Evolutionary conservation across 1,139 yeast species (phyloP).

Genomic region (Eremothecium cymbalariae): DNA sequence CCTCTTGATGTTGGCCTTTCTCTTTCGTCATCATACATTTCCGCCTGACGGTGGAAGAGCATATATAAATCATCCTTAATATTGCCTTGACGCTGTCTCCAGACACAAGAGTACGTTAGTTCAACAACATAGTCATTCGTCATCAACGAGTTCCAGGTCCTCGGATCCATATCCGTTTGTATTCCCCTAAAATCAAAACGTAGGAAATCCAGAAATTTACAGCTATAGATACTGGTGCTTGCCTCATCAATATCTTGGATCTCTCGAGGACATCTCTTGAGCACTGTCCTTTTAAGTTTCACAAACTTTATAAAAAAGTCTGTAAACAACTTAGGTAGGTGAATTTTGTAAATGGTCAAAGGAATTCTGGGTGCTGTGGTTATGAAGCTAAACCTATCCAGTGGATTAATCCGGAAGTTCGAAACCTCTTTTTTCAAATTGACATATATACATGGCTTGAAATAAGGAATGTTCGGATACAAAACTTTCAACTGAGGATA

Average conservation of each 20-base stretch:
- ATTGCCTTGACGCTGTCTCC: slow-evolving; percentile 22
- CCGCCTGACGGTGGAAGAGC: slow-evolving; percentile 11
- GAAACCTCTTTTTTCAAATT: slow-evolving; percentile 18
- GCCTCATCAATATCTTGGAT: slow-evolving; percentile 9
- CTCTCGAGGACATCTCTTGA: slow-evolving; percentile 5
- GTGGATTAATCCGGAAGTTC: slow-evolving; percentile 25
- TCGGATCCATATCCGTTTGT: slow-evolving; percentile 7
- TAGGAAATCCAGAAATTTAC: slow-evolving; percentile 7
- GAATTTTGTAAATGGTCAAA: slow-evolving; percentile 21
- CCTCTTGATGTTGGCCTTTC: slow-evolving; percentile 7
- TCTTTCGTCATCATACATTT: slow-evolving; percentile 1
- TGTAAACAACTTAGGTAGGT: slow-evolving; percentile 19
- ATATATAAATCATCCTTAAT: slow-evolving; percentile 16
- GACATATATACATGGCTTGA: slow-evolving; percentile 21
- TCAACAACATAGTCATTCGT: slow-evolving; percentile 17
- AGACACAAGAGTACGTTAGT: slow-evolving; percentile 18
- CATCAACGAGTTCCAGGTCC: slow-evolving; percentile 8
- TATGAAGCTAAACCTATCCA: slow-evolving; percentile 24
- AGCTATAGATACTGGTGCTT: slow-evolving; percentile 6
- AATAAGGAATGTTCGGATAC: slow-evolving; percentile 12
- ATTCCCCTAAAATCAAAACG: slow-evolving; percentile 6
- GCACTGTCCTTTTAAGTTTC: slow-evolving; percentile 7
- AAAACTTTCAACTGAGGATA: slow-evolving; percentile 11
- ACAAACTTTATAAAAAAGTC: slow-evolving; percentile 15
- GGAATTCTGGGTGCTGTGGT: slow-evolving; percentile 19